A percentile compares a stretch with the other conserved stretches of the same genome.
Evolutionary conservation across 2,329 filamentous ascomycete species (phyloP).

Genomic region (Stagonosporopsis rhizophila): DNA sequence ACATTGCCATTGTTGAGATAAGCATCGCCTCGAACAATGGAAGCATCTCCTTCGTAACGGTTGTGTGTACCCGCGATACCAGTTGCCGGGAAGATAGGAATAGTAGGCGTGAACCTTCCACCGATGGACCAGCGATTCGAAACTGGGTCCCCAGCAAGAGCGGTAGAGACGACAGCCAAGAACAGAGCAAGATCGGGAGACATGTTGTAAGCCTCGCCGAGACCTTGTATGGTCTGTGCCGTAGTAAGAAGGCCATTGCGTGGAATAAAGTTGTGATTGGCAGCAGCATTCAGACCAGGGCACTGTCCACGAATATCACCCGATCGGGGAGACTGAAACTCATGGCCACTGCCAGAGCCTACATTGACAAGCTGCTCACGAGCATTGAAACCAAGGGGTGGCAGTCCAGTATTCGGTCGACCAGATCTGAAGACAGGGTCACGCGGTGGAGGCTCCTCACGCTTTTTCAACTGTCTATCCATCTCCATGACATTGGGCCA

Average conservation of each 20-base stretch:
- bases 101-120: slow-evolving; percentile 21
- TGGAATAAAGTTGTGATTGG: slow-evolving; percentile 44
- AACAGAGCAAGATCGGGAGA: slow-evolving; percentile 22
- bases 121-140: slow-evolving; percentile 24
- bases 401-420: slow-evolving; percentile 19
- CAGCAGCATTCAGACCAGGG: slow-evolving; percentile 41
- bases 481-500: slow-evolving; percentile 25
- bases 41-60: slow-evolving; percentile 29
- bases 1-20: slow-evolving; percentile 25
- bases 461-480: slow-evolving; percentile 18
- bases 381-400: slow-evolving; percentile 13
- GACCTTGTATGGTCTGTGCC: slow-evolving; percentile 21
- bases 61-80: slow-evolving; percentile 28
- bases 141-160: slow-evolving; percentile 24
- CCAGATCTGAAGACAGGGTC: slow-evolving; percentile 15
- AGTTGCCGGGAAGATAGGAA: slow-evolving; percentile 23
- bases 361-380: slow-evolving; percentile 21
- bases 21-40: slow-evolving; percentile 27
- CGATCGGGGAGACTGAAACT: slow-evolving; percentile 9
- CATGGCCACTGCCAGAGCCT: slow-evolving; percentile 15
- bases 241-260: slow-evolving; percentile 34
- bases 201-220: slow-evolving; percentile 25
- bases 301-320: slow-evolving; percentile 37
- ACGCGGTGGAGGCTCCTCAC: slow-evolving; percentile 21
- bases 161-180: slow-evolving; percentile 22